Evolutionary conservation across 176 grass and related monocot species (phyloP).

Genomic region (Oryza longistaminata): DNA sequence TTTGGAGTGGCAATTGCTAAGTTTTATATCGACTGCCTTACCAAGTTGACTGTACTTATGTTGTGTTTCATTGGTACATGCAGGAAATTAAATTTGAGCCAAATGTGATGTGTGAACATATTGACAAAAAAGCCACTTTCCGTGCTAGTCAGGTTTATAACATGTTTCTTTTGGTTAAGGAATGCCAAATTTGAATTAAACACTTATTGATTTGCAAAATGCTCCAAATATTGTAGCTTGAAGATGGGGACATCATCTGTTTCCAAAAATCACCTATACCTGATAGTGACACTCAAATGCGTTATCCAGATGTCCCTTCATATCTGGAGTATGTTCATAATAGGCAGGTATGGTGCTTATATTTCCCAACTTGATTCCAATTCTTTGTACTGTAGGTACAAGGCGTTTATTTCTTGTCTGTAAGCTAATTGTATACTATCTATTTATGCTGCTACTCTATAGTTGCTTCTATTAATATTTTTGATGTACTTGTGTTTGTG

Average conservation of each 20-base stretch:
- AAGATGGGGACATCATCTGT: conserved; percentile 91
- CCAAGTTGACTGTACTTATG: conserved; percentile 1
- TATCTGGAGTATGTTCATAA: conserved; percentile 96
- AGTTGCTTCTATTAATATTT: not conserved
- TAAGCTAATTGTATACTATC: conserved; percentile 8
- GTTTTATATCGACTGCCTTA: conserved; percentile 2
- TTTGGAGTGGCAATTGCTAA: not conserved
- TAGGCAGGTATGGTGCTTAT: conserved; percentile 64
- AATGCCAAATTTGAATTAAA: conserved; percentile 13
- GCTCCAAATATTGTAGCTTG: conserved; percentile 64
- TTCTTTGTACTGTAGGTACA: not conserved
- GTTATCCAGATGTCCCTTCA: conserved; percentile 79
- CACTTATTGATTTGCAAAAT: conserved; percentile 4
- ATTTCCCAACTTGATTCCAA: conserved; percentile 21
- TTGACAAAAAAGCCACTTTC: conserved; percentile 77
- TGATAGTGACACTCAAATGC: conserved; percentile 53
- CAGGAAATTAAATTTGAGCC: conserved; percentile 95
- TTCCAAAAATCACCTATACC: conserved; percentile 56
- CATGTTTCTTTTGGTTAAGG: conserved; percentile 21
- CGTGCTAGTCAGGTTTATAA: conserved; percentile 68
- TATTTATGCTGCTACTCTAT: conserved; percentile 24
- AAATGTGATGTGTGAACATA: conserved; percentile 77
- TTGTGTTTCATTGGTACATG: conserved; percentile 31
- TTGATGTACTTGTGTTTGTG: not conserved
- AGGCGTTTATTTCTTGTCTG: not conserved